Evolutionary conservation across 306 rosid genomes (phyloP).

Genomic region (Senna siamea): DNA sequence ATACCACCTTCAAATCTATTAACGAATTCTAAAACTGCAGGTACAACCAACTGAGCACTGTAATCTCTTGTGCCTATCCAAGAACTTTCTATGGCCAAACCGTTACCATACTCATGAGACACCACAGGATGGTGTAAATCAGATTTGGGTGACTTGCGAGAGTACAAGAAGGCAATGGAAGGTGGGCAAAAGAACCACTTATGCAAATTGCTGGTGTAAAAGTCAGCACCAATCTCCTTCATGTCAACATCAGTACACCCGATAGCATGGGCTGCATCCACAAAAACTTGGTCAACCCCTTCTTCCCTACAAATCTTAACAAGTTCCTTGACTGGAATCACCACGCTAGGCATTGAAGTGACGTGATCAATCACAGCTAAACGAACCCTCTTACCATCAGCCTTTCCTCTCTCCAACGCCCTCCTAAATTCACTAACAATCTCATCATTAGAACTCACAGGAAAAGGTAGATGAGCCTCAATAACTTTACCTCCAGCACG

Average conservation of each 20-base stretch:
- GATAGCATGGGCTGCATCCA: slow-evolving; percentile 82
- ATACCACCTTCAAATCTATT: slow-evolving; percentile 71
- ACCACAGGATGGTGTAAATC: slow-evolving; percentile 76
- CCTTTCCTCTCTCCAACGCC: slow-evolving; percentile 66
- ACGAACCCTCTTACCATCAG: slow-evolving; percentile 62
- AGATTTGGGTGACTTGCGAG: slow-evolving; percentile 48
- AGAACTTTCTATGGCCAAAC: slow-evolving; percentile 71
- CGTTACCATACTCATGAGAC: slow-evolving; percentile 75
- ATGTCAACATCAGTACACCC: slow-evolving; percentile 78
- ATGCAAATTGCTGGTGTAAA: slow-evolving; percentile 70
- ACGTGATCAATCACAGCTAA: slow-evolving; percentile 86
- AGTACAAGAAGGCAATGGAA: slow-evolving; percentile 63
- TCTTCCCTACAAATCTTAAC: slow-evolving; percentile 80
- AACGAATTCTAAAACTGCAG: slow-evolving; percentile 59
- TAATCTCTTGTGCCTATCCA: slow-evolving; percentile 81
- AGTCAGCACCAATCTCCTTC: slow-evolving; percentile 79
- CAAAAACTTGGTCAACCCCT: slow-evolving; percentile 76
- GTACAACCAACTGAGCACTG: slow-evolving; percentile 68
- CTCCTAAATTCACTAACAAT: slow-evolving; percentile 60
- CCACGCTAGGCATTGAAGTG: slow-evolving; percentile 85
- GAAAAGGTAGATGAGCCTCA: slow-evolving; percentile 76
- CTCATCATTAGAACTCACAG: slow-evolving; percentile 60
- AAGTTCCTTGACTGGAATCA: slow-evolving; percentile 69
- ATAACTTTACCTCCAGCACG: slow-evolving; percentile 79
- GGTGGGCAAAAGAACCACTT: slow-evolving; percentile 87